These are phyloP conservation scores for Reticulascus tulasneorum DNA, from an alignment of 2,329 filamentous ascomycete genomes.

Conservation along the genomic window DNA sequence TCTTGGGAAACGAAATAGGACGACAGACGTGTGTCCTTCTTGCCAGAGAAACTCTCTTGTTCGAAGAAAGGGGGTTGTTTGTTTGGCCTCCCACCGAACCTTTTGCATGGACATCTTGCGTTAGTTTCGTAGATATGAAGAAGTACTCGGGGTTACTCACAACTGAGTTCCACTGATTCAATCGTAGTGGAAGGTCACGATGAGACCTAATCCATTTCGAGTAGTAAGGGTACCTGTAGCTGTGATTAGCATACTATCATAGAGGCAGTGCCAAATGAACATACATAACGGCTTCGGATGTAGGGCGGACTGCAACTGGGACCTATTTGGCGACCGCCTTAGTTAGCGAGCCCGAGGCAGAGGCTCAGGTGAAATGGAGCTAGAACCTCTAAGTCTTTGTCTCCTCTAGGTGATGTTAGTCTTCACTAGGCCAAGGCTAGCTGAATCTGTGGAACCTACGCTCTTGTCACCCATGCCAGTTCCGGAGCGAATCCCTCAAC, in stretches of 20 bases:
- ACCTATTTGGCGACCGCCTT: no score
- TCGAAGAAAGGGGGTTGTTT: conserved; percentile 79
- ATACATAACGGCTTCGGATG: conserved; percentile 79
- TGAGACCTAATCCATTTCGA: conserved; percentile 96
- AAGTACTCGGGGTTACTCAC: no score
- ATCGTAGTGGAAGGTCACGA: conserved; percentile 84
- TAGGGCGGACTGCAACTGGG: conserved; percentile 64
- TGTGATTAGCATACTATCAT: no score
- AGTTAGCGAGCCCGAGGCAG: no score
- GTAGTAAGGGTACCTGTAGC: conserved; percentile 96
- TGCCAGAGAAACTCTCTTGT: conserved; percentile 98
- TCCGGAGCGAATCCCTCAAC: conserved; percentile 98
- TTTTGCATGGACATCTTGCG: no score
- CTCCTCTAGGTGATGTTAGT: conserved; percentile 56
- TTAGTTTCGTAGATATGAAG: no score
- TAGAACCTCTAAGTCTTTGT: conserved; percentile 82
- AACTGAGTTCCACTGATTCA: conserved; percentile 97
- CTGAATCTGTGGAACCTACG: no score
- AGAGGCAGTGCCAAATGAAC: no score
- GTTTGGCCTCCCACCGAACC: conserved; percentile 98
- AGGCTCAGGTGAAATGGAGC: conserved; percentile 65
- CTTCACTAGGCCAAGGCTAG: no score
- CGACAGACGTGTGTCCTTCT: conserved; percentile 89
- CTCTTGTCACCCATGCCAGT: conserved; percentile 84
- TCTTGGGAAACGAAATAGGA: no score